Conservation (phyloP, 352 stramenopile genomes). For the Pythium plurisporium region DNA sequence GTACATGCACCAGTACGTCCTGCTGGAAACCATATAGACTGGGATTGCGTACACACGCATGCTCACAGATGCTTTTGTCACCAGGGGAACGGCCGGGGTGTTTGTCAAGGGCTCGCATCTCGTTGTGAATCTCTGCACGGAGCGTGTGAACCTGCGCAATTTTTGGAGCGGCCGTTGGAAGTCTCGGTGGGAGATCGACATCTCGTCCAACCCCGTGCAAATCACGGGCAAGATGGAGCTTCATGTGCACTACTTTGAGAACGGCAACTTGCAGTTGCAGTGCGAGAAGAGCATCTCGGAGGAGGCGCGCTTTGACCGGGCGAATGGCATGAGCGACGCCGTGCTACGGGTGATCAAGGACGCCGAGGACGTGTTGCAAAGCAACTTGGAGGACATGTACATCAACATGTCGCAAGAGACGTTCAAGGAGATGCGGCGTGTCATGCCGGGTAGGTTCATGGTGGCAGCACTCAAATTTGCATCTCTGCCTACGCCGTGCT, state of each 20-base stretch:
- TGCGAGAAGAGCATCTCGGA: constrained; percentile 62
- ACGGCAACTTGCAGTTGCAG: constrained; percentile 93
- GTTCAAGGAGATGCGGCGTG: constrained; percentile 93
- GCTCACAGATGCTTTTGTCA: background rate
- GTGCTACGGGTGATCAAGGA: constrained; percentile 73
- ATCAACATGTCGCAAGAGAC: constrained; percentile 94
- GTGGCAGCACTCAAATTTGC: no score
- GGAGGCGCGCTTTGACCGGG: constrained; percentile 38
- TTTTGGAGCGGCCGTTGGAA: constrained; percentile 87
- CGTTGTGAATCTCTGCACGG: constrained; percentile 74
- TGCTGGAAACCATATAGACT: no score
- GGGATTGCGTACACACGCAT: no score
- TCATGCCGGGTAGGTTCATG: constrained; percentile 88
- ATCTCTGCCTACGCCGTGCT: no score
- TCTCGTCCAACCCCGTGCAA: constrained; percentile 40
- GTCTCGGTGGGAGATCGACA: constrained; percentile 71
- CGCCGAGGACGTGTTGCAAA: constrained; percentile 83
- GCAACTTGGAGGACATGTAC: constrained; percentile 92
- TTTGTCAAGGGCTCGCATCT: constrained; percentile 63
- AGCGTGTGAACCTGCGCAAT: constrained; percentile 88
- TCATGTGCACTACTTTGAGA: constrained; percentile 95
- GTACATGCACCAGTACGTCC: constrained; percentile 68
- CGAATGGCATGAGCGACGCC: constrained; percentile 52
- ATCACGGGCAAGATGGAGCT: constrained; percentile 70
- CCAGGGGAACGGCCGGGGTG: constrained; percentile 72